Evolutionary conservation across 2,329 filamentous ascomycete genomes (phyloP), one percentile per base, ranked within the genome.

Genomic region (Phaeophleospora eucalypticola): DNA sequence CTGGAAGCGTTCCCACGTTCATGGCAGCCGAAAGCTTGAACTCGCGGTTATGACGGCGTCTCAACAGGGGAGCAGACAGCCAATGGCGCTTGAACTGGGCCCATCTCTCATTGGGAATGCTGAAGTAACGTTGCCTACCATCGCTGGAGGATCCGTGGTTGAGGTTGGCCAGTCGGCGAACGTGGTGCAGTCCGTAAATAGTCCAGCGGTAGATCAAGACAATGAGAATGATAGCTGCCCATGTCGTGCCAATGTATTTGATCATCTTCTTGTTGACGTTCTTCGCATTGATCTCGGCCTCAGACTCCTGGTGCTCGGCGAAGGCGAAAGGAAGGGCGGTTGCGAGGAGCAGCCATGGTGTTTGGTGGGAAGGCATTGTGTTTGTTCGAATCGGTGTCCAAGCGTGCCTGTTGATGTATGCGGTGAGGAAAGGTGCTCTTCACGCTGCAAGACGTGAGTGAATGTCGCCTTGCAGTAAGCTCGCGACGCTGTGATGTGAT

Each of bases 121-220:
- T 78, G 64, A 90, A 95, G 71, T 89, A 95, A 51, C 79, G 76
- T 66, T 95, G 89, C 36, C 61, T 58, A 36, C 62, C 62, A 40
- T 64, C 61, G 51, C 52, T 58, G n/a, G 57, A 52, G 1, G 77
- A 84, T 54, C 87, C 84, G 70, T 88, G 89, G 70, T 80, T 84
- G 56, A 95, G 77, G 61, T 83, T 88, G 35, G 85, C 78, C 36
- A 95, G 75, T 19, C 80, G 84, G 53, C 89, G 81, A 32, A 90
- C 72, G 62, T 93, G 84, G 56, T 78, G 80, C 48, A 80, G 72
- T 46, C 86, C 69, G 45, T 78, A 75, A 41, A 81, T 75, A 45
- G 73, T 68, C 53, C 83, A 66, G 51, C 84, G 81, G 79, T 87
- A 91, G 53, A 83, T 58, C 53, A 87, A 74, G 58, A 90, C 74